Evolutionary conservation across 2,329 filamentous ascomycete genomes (phyloP), one percentile per base, ranked within the genome.

Genomic region (Epichloe scottii): DNA sequence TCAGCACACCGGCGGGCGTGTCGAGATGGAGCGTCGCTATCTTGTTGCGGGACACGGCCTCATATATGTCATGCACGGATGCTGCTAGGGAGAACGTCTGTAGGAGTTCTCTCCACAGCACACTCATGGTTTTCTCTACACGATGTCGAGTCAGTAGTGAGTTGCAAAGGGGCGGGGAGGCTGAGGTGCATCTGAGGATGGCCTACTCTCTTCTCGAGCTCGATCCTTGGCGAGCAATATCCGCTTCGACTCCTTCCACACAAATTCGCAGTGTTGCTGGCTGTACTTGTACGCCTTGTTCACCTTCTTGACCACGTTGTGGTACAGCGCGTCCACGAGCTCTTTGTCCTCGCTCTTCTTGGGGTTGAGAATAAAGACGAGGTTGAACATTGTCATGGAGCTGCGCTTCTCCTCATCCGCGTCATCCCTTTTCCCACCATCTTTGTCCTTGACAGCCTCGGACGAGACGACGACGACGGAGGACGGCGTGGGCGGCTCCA

Each of bases 371-470:
- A 95, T 87, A 65, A 97, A 97, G 23, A 97, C 89, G 11, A 96
- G 79, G 65, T 96, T 95, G 69, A 98, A 98, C 91, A 97, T 97
- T 55, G 84, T 89, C 87, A 97, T 90, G 45, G 80, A 79, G 57
- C 77, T 80, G 58, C 74, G 73, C 63, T 87, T 83, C 61, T 81
- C 74, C 54, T 84, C 75, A 40, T 73, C 66, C 53, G 79, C 72
- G 34, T 71, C 66, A 51, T 78, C 67, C 51, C 77, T 75, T 66
- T 61, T 67, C 46, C 57, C 62, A 46, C 57, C 62, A 4, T 58
- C 60, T n/a, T 64, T 66, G 11, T 64, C 67, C 49, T 52, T 60
- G 19, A 46, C 51, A 4, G 48, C 15, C 19, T 60, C 60, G 43
- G 59, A 58, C 19, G 62, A 60, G 48, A 61, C 64, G 46, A 54